Conservation (phyloP, 1,139 yeast species). For the Protomyces inundatus region DNA sequence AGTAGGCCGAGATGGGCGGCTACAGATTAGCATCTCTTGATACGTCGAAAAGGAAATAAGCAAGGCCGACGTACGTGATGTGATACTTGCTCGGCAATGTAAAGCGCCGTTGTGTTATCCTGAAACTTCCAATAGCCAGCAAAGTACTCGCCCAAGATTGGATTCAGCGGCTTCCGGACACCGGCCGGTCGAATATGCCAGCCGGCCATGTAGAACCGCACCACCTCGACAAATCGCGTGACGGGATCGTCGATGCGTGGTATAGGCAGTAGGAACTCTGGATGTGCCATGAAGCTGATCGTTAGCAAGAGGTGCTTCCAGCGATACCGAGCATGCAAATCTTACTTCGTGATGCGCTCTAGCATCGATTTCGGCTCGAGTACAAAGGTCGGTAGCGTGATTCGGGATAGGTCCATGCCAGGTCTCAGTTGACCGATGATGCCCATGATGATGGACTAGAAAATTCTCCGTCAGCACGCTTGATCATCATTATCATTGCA, state of each 20-base stretch:
- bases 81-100: slow-evolving; percentile 87
- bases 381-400: slow-evolving; percentile 90
- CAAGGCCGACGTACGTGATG: slow-evolving; percentile 65
- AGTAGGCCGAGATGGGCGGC: slow-evolving; percentile 81
- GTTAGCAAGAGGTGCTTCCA: neutral
- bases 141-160: slow-evolving; percentile 86
- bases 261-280: slow-evolving; percentile 67
- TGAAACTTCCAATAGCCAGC: slow-evolving; percentile 88
- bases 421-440: slow-evolving; percentile 46
- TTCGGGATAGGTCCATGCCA: slow-evolving; percentile 82
- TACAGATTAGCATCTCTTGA: neutral
- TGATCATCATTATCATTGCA: too few species aligned
- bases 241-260: slow-evolving; percentile 52
- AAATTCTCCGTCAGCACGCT: too few species aligned
- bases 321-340: neutral
- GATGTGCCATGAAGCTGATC: slow-evolving; percentile 52
- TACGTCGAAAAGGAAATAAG: neutral
- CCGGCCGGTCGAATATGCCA: slow-evolving; percentile 99
- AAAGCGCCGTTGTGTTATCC: slow-evolving; percentile 49
- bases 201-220: slow-evolving; percentile 79
- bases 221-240: slow-evolving; percentile 61
- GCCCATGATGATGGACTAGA: slow-evolving; percentile 22
- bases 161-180: slow-evolving; percentile 92
- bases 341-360: slow-evolving; percentile 85
- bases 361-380: slow-evolving; percentile 93